Conservation (phyloP, 495 filamentous ascomycete species). For the Diplogelasinospora grovesii region DNA sequence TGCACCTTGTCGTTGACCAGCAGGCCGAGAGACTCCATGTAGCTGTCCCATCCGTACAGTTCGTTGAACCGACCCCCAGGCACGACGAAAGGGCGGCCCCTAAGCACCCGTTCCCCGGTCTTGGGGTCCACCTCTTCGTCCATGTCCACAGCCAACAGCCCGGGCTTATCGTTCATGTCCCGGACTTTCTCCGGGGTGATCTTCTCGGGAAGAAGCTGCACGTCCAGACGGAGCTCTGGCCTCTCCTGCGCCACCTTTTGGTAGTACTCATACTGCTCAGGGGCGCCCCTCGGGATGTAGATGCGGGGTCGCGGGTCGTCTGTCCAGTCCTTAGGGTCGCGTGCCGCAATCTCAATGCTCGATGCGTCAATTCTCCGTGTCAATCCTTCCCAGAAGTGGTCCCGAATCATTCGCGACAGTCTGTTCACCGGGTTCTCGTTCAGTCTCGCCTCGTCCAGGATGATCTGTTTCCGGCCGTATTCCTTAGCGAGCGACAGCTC, state of each 20-base stretch:
- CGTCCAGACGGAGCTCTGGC: conserved; percentile 80
- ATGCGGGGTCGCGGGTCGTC: conserved; percentile 81
- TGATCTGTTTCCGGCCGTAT: conserved; percentile 73
- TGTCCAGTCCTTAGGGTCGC: conserved; percentile 89
- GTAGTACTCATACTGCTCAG: conserved; percentile 87
- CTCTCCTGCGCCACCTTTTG: conserved; percentile 60
- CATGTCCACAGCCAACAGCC: conserved; percentile 86
- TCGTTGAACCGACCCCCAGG: conserved; percentile 97
- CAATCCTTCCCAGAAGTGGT: conserved; percentile 83
- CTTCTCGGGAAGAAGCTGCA: conserved; percentile 62
- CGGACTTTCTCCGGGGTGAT: conserved; percentile 68
- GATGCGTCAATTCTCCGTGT: conserved; percentile 83
- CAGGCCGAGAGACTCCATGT: conserved; percentile 88
- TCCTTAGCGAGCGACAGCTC: conserved; percentile 86
- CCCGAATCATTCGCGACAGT: conserved; percentile 74
- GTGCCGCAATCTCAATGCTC: conserved; percentile 77
- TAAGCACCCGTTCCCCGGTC: conserved; percentile 58
- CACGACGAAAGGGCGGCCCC: conserved; percentile 90
- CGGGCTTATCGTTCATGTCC: conserved; percentile 75
- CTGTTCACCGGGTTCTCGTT: conserved; percentile 90
- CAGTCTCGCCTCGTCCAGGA: conserved; percentile 79
- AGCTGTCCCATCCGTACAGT: conserved; percentile 94
- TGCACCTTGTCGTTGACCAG: conserved; percentile 73
- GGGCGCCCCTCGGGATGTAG: conserved; percentile 78
- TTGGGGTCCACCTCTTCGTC: conserved; percentile 57